Evolutionary conservation across 495 filamentous ascomycete genomes (phyloP).

Genomic region (Pseudomonodictys pantanalensis): DNA sequence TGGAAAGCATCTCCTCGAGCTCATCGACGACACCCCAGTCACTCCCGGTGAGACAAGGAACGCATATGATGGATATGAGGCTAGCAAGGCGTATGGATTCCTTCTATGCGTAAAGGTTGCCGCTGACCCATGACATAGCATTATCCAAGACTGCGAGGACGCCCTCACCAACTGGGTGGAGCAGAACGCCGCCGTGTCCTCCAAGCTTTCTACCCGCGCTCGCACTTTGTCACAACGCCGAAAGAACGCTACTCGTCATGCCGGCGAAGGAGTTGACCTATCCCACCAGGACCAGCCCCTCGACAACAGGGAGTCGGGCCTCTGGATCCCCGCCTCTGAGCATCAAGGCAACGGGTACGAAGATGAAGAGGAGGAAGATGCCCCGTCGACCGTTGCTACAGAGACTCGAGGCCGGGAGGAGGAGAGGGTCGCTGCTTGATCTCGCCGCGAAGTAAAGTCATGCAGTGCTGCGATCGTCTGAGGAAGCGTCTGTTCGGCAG

Average conservation of each 20-base stretch:
- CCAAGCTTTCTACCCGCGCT: slow-evolving; percentile 79
- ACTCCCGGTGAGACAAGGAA: slow-evolving; percentile 95
- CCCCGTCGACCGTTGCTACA: slow-evolving; percentile 53
- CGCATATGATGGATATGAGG: slow-evolving; percentile 97
- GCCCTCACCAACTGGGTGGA: slow-evolving; percentile 94
- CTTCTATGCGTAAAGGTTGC: not conserved
- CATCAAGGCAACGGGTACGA: slow-evolving; percentile 60
- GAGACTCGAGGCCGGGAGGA: slow-evolving; percentile 61
- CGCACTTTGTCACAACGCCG: slow-evolving; percentile 83
- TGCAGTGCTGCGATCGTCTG: not conserved
- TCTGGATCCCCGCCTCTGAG: slow-evolving; percentile 80
- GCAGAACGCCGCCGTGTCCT: slow-evolving; percentile 80
- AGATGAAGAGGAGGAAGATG: slow-evolving; percentile 62
- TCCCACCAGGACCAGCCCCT: slow-evolving; percentile 80
- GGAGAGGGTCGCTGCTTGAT: slow-evolving; percentile 47
- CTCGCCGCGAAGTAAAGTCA: not conserved
- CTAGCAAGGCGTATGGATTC: slow-evolving; percentile 71
- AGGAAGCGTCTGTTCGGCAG: not conserved
- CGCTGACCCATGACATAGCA: slow-evolving; percentile 47
- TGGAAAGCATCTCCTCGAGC: slow-evolving; percentile 92
- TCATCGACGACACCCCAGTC: slow-evolving; percentile 94
- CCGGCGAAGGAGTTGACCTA: slow-evolving; percentile 70
- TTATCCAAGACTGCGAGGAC: slow-evolving; percentile 99
- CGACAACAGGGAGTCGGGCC: slow-evolving; percentile 72
- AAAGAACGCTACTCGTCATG: slow-evolving; percentile 61